Evolutionary conservation across 495 filamentous ascomycete genomes (phyloP).

Genomic region (Amniculicola lignicola): DNA sequence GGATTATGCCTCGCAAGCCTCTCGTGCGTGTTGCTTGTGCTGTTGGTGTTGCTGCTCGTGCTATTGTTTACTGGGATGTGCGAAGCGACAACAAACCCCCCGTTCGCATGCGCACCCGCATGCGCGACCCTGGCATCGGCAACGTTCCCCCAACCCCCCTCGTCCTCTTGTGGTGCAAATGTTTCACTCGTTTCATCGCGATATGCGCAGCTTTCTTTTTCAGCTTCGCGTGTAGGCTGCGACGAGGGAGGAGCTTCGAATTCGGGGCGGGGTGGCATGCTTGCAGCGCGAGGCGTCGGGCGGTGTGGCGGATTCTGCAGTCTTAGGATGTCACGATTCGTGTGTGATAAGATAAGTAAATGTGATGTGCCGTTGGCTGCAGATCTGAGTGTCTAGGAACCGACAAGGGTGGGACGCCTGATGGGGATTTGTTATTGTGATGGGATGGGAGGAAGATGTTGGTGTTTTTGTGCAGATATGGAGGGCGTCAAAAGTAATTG

Average conservation of each 20-base stretch:
- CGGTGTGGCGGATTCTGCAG: conserved; percentile 9
- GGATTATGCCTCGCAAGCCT: too few relatives aligned
- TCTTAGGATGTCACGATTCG: too few relatives aligned
- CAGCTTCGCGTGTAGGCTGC: background rate
- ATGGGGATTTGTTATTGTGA: background rate
- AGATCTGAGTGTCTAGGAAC: background rate
- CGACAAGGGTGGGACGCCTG: background rate
- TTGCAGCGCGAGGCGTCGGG: conserved; percentile 13
- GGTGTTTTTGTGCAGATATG: too few relatives aligned
- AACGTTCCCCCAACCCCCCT: too few relatives aligned
- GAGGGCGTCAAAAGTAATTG: too few relatives aligned
- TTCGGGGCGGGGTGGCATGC: background rate
- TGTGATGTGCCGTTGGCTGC: background rate
- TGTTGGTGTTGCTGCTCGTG: background rate
- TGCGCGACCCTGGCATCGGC: too few relatives aligned
- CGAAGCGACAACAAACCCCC: too few relatives aligned
- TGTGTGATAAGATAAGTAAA: conserved; percentile 21
- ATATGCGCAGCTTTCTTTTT: background rate
- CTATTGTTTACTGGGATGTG: background rate
- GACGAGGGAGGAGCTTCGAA: conserved; percentile 19
- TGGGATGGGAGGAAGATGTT: background rate
- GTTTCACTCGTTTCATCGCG: too few relatives aligned
- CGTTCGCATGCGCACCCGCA: too few relatives aligned
- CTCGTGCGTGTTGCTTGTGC: too few relatives aligned
- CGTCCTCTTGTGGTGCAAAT: too few relatives aligned